phyloP scores from a whole-genome alignment of 305 asterid species.

The Fraxinus sp. region DNA sequence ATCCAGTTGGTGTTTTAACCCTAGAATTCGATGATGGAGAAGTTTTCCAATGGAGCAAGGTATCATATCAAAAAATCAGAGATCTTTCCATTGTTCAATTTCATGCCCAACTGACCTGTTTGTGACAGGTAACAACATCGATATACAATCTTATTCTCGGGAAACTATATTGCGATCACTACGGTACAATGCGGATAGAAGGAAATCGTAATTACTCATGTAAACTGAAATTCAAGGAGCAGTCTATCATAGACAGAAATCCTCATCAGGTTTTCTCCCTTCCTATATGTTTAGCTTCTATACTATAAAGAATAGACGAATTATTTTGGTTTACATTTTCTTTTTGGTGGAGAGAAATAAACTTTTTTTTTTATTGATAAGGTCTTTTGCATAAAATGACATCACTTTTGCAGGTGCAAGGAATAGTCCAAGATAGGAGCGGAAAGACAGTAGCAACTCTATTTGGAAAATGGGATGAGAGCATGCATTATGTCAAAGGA shows the following conservation, averaged over 20 bases:
- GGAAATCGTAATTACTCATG: conserved; percentile 75
- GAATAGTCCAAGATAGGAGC: conserved; percentile 67
- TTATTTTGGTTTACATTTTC: not conserved
- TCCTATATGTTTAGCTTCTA: conserved; percentile 5
- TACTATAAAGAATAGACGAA: not conserved
- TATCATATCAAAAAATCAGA: conserved; percentile 25
- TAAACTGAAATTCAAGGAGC: conserved; percentile 94
- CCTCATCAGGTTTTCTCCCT: conserved; percentile 77
- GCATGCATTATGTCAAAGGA: conserved; percentile 73
- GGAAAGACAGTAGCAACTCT: conserved; percentile 78
- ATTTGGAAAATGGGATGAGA: conserved; percentile 96
- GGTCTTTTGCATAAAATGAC: conserved; percentile 9
- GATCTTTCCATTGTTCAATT: conserved; percentile 10
- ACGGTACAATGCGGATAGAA: conserved; percentile 89
- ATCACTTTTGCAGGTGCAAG: conserved; percentile 67
- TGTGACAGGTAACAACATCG: conserved; percentile 83
- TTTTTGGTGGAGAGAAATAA: not conserved
- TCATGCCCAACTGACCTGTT: conserved; percentile 24
- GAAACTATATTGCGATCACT: conserved; percentile 87
- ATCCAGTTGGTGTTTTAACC: conserved; percentile 82
- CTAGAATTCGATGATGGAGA: conserved; percentile 95
- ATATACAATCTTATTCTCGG: conserved; percentile 96
- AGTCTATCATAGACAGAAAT: conserved; percentile 87
- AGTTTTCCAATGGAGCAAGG: conserved; percentile 92
- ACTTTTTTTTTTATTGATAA: not conserved